These are phyloP conservation scores for Arctostaphylos glauca DNA, from an alignment of 148 eudicot genomes.

Conservation along the genomic window DNA sequence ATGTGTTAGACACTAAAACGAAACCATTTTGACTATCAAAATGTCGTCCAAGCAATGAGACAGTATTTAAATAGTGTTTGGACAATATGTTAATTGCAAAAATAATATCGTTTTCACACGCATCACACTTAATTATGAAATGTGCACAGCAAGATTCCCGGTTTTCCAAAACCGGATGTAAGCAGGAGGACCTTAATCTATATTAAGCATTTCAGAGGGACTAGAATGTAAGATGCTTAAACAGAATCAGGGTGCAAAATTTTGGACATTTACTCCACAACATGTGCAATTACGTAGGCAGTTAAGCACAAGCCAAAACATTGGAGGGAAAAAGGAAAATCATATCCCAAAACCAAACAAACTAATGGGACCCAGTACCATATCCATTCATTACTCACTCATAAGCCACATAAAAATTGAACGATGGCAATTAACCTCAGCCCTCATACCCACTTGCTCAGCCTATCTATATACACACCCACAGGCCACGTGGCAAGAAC, in stretches of 20 bases:
- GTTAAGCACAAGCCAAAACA: background rate
- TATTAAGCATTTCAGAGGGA: background rate
- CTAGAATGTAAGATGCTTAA: background rate
- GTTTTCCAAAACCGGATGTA: too few species aligned
- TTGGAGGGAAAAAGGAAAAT: background rate
- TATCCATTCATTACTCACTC: background rate
- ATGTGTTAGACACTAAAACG: too few species aligned
- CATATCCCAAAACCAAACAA: background rate
- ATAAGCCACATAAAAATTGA: conserved; percentile 53
- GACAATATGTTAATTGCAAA: too few species aligned
- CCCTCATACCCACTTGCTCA: conserved; percentile 19
- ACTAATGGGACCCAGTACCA: background rate
- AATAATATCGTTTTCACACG: too few species aligned
- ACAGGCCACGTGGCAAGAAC: conserved; percentile 63
- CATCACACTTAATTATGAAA: too few species aligned
- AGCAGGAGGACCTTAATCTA: background rate
- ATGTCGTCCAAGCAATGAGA: too few species aligned
- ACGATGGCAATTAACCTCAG: conserved; percentile 40
- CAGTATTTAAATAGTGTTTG: too few species aligned
- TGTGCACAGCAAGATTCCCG: too few species aligned
- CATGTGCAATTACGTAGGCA: background rate
- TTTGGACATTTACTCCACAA: background rate
- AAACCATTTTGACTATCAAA: too few species aligned
- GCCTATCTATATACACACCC: conserved; percentile 31
- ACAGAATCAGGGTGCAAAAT: background rate